Conservation (phyloP, 179 eudicot genomes). For the Amaranthus tricolor region DNA sequence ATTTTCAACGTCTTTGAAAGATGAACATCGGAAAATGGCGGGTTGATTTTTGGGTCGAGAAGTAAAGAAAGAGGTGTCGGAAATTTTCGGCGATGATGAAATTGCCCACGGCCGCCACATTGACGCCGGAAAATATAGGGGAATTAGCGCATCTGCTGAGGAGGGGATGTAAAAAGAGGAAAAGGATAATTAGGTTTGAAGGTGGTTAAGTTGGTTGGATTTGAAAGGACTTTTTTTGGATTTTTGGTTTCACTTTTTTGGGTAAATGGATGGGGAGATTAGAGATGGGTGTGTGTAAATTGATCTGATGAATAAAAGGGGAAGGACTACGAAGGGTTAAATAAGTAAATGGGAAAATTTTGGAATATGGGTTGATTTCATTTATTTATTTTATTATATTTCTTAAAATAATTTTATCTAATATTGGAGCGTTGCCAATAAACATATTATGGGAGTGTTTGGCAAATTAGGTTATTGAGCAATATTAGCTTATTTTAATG, state of each 20-base stretch:
- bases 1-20: constrained; percentile 68
- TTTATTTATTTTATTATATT: too few relatives aligned
- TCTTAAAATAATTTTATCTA: too few relatives aligned
- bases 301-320: too few relatives aligned
- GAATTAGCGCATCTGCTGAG: not conserved
- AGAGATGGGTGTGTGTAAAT: too few relatives aligned
- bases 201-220: constrained; percentile 29
- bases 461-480: too few relatives aligned
- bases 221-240: not conserved
- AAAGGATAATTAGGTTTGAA: constrained; percentile 9
- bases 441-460: too few relatives aligned
- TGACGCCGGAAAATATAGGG: not conserved
- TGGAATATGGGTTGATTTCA: too few relatives aligned
- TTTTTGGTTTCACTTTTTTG: too few relatives aligned
- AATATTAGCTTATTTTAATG: too few relatives aligned
- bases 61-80: constrained; percentile 19
- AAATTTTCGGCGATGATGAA: constrained; percentile 27
- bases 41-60: not conserved
- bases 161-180: not conserved
- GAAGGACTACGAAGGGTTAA: not conserved
- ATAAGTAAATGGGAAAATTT: too few relatives aligned
- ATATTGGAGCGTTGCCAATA: too few relatives aligned
- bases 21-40: constrained; percentile 46
- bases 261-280: too few relatives aligned
- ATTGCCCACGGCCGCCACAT: constrained; percentile 66